Conservation (phyloP, 495 filamentous ascomycete species). For the Penicillium ucsense region DNA sequence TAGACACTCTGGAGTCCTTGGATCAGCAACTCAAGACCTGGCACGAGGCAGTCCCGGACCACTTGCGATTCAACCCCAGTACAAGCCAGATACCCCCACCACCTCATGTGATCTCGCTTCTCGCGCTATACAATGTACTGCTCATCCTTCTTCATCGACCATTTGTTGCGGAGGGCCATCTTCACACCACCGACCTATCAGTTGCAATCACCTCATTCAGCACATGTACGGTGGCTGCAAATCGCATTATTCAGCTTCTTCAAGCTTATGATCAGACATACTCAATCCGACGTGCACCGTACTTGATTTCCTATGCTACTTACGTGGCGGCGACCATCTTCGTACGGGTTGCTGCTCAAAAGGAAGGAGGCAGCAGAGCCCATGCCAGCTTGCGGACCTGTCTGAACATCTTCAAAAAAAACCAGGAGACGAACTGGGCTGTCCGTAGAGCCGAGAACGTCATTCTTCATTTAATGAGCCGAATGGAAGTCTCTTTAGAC, state of each 20-base stretch:
- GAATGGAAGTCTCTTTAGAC: conserved; percentile 19
- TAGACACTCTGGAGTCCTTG: conserved; percentile 3
- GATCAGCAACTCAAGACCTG: conserved; percentile 11
- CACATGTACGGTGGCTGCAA: conserved; percentile 16
- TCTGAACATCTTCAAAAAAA: conserved; percentile 19
- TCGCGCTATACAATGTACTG: conserved; percentile 13
- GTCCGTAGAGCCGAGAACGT: conserved; percentile 21
- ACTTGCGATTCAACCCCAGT: conserved; percentile 10
- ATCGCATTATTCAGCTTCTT: conserved; percentile 10
- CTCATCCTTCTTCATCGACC: conserved; percentile 20
- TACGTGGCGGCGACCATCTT: conserved; percentile 29
- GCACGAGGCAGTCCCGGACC: conserved; percentile 11
- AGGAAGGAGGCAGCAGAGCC: conserved; percentile 16
- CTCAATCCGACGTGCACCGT: conserved; percentile 20
- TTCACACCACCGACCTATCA: conserved; percentile 14
- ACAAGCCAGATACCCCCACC: neutral
- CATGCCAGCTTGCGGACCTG: conserved; percentile 18
- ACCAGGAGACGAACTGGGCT: conserved; percentile 24
- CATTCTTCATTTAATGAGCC: conserved; percentile 23
- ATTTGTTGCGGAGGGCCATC: conserved; percentile 19
- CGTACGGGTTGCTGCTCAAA: conserved; percentile 27
- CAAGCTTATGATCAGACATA: conserved; percentile 19
- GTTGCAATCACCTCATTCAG: conserved; percentile 13
- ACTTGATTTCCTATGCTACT: conserved; percentile 30
- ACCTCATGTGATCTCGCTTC: conserved; percentile 14